Evolutionary conservation across 2,329 filamentous ascomycete genomes (phyloP), one percentile per base, ranked within the genome.

Genomic region (Pseudogymnoascus sp.): DNA sequence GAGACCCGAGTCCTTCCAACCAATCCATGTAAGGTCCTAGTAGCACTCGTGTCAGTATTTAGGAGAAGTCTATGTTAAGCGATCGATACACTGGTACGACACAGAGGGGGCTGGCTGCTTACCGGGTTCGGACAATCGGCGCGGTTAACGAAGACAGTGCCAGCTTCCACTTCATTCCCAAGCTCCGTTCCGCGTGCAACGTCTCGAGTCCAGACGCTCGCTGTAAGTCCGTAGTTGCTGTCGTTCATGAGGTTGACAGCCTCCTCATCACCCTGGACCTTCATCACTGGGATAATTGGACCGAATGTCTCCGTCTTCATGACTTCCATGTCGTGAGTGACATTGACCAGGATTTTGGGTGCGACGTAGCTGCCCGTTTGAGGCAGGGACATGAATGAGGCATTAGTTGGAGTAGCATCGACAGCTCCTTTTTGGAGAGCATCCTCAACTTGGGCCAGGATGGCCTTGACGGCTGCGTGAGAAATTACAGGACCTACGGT

Each of bases 1-100:
- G 75, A 90, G 93, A 67, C 93, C 93, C 65, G 92, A 96, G 74
- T 96, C 92, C 80, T 97, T 97, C 92, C 92, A 97, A 8, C 93
- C 93, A 2, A 92, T 94, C 91, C 91, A 96, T n/a, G 92, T 91
- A 68, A 96, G 83, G 75, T 96, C 91, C 38, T 41, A 41, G n/a
- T 16, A 19, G 38, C 38, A 41, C 38, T 41, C 38, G n/a, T 19
- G 38, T 41, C 16, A 41, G 38, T 41, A 41, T 41, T 19, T 19
- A 41, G 38, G 19, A 41, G 38, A 41, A 41, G 7, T 14, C 37
- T n/a, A 39, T 39, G 38, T 19, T 39, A 39, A 39, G 16, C 38
- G 38, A 39, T 39, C 38, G 38, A 39, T 39, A 39, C 38, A 39
- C n/a, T 39, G 38, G 38, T 39, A 39, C 38, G 38, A 19, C 38